Evolutionary conservation across 164 flowering plant genomes (phyloP), one percentile per base, ranked within the genome.

Genomic region (Umbellularia californica): DNA sequence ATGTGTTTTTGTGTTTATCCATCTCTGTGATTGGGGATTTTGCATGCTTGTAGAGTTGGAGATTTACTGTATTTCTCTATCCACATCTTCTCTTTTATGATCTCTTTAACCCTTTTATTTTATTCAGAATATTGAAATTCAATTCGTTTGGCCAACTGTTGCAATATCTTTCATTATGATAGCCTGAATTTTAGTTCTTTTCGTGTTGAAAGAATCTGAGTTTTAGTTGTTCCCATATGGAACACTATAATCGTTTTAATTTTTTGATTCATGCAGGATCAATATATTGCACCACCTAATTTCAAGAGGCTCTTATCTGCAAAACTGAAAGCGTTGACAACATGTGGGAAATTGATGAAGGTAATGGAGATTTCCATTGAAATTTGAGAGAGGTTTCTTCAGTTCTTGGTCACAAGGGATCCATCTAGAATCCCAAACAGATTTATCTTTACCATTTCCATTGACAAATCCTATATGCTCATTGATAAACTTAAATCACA

Each of bases 251-350:
- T 20, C n/a, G 13, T 55, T 55, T 17, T 55, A 55, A 1, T 3
- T 55, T 55, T 47, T 35, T 41, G 12, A 3, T 41, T 69, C 19
- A 17, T 83, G 73, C 71, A 95, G 98, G 98, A 91, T 63, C 92
- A 88, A 76, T 95, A 86, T 64, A 84, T 90, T 88, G 90, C 97
- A 69, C 98, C 97, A 70, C 89, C 89, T 73, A 87, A 92, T 80
- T 91, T 94, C 72, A 90, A 91, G 77, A 88, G 94, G 79, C 71
- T 90, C 70, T 84, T 94, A 78, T 91, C 97, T 30, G 84, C 91
- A 9, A 94, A 94, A 79, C 75, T 94, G 62, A 94, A 92, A 82
- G 80, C 76, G 76, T 78, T 94, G 82, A 84, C 91, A 13, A 79
- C 88, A 50, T 83, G 58, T 74, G 89, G 97, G 20, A 91, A 87